A percentile compares a stretch with the other conserved stretches of the same genome.
Conservation (phyloP, 768 basidiomycete genomes). For the Piloderma croceum region DNA sequence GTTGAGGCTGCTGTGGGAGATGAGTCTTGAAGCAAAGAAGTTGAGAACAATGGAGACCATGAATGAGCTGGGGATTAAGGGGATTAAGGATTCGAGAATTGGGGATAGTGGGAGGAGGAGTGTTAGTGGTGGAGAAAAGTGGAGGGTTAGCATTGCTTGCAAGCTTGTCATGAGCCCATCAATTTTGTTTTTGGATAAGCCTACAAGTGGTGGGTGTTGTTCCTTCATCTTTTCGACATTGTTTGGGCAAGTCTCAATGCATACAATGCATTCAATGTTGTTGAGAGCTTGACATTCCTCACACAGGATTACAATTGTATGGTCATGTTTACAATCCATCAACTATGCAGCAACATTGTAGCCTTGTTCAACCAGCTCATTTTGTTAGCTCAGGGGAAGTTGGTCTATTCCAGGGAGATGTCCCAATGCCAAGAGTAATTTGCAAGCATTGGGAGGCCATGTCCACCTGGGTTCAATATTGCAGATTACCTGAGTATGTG, state of each 20-base stretch:
- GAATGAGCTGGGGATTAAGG: constrained; percentile 90
- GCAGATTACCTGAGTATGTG: constrained; percentile 93
- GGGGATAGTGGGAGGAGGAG: constrained; percentile 86
- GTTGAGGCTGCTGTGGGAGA: constrained; percentile 84
- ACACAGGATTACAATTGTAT: constrained; percentile 89
- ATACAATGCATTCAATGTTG: constrained; percentile 92
- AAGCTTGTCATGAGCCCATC: constrained; percentile 97
- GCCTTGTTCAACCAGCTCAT: constrained; percentile 90
- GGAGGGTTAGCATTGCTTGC: constrained; percentile 94
- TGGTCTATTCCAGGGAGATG: constrained; percentile 81
- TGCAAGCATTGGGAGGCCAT: constrained; percentile 67
- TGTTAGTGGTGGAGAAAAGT: constrained; percentile 97
- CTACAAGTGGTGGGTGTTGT: constrained; percentile 73
- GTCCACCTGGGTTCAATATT: constrained; percentile 93
- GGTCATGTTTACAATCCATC: constrained; percentile 96
- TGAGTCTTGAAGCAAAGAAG: constrained; percentile 94
- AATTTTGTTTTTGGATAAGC: constrained; percentile 94
- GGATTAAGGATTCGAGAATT: constrained; percentile 85
- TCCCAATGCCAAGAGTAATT: constrained; percentile 78
- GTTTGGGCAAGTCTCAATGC: constrained; percentile 71
- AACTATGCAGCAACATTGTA: constrained; percentile 96
- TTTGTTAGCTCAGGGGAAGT: constrained; percentile 75
- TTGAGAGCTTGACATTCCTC: constrained; percentile 81
- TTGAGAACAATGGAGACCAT: constrained; percentile 92
- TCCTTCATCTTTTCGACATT: background rate